Base-by-base conservation (phyloP, 257 asterid genomes). In the Fraxinus excelsior region DNA sequence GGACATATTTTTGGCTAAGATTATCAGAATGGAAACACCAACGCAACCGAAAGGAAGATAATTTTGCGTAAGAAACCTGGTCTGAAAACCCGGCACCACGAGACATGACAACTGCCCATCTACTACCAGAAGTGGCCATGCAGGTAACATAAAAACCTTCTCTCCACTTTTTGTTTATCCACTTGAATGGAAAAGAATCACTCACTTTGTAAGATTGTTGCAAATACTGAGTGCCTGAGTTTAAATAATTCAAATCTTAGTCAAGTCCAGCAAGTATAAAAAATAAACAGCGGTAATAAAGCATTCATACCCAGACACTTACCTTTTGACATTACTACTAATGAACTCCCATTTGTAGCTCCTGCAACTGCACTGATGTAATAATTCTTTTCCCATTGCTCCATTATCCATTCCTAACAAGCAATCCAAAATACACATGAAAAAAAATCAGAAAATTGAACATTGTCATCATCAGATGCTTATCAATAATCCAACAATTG, bases 151-250 rank as follows among this genome's bases (percentile, higher is more conserved):
- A 75, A 82, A 90, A 92, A 23, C 94, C 97, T 71, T 94, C 98
- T 79, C 81, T 89, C 98, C 98, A 94, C 85, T 94, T 94, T 76
- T 89, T 94, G 89, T 90, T 90, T 74, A 94, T 94, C 98, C 98
- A 94, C 87, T 94, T 94, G 87, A 82, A 94, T 0, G 98, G 98
- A 82, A 94, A 94, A 34, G 96, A 82, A 16, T 94, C 98, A 11
- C 96, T 84, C 37, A 94, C 94, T 89, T 94, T 94, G 85, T 94
- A 94, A 1, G 97, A 90, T 74, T 94, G 98, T 80, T 90, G 97
- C 75, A 83, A 66, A 80, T 89, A 94, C 64, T 71, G 89, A 34
- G 96, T 90, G 64, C 96, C 98, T 93, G 90, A 70, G 74, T 62
- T 35, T 12, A 35, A 58, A 11, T 65, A 23, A 67, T 69, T 35